A percentile compares a stretch with the other conserved stretches of the same genome.
phyloP scores from a whole-genome alignment of 2,329 filamentous ascomycete genomes.

The Diplodia sapinea region DNA sequence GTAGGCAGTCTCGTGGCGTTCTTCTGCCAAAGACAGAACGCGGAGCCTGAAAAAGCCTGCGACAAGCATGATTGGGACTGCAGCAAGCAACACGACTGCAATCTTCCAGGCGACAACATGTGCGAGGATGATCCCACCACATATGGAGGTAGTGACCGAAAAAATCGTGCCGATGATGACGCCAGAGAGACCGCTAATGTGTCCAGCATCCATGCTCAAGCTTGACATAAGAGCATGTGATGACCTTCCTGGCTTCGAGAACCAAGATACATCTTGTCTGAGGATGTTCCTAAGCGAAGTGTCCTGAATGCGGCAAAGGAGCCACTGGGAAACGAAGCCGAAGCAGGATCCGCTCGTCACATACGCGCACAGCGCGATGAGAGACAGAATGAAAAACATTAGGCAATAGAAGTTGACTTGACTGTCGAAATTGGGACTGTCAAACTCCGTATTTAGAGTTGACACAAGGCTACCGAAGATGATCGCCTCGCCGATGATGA shows the following conservation, averaged over 20 bases:
- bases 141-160: constrained; percentile 54
- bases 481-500: constrained; percentile 66
- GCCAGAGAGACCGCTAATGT: constrained; percentile 56
- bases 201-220: constrained; percentile 56
- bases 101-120: constrained; percentile 59
- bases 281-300: constrained; percentile 59
- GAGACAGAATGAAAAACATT: constrained; percentile 60
- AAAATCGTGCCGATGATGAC: constrained; percentile 59
- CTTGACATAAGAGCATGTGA: constrained; percentile 54
- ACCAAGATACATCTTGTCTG: constrained; percentile 62
- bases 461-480: constrained; percentile 61
- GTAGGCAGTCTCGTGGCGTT: constrained; percentile 68
- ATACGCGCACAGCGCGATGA: constrained; percentile 56
- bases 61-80: constrained; percentile 56
- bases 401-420: constrained; percentile 53
- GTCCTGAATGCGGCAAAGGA: constrained; percentile 53
- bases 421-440: constrained; percentile 41
- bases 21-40: constrained; percentile 63
- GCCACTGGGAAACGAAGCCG: constrained; percentile 54
- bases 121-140: constrained; percentile 56
- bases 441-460: constrained; percentile 55
- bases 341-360: constrained; percentile 54
- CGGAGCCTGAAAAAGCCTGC: constrained; percentile 55
- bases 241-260: constrained; percentile 51
- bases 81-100: constrained; percentile 56